Evolutionary conservation across 345 rosid species (phyloP), one percentile per base, ranked within the genome.

Genomic region (Carallia pectinifolia): DNA sequence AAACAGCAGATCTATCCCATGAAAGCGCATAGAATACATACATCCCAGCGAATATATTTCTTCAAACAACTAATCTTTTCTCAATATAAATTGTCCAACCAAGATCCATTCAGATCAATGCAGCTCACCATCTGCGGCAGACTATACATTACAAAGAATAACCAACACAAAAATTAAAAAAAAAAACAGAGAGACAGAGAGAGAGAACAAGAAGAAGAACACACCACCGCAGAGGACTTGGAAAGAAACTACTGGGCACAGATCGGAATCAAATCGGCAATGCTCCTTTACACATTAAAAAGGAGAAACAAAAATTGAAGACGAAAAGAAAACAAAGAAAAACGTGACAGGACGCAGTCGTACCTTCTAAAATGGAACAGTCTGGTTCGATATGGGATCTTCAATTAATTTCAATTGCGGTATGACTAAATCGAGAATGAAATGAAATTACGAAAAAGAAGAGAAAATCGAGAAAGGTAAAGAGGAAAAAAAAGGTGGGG

Each of bases 1-100:
- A 50, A 27, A 27, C 53, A n/a, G 56, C 73, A 61, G 84, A 83
- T 83, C 82, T 71, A 74, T 54, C 56, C 65, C 70, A 50, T 23
- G 36, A 19, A 44, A 47, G 59, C 39, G 31, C 34, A 38, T 7
- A 23, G 23, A 23, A 23, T 23, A 59, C 12, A 62, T 71, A 33
- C 38, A 50, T 40, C 58, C 31, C 50, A 30, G 34, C 17, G 53
- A 7, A 71, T 18, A 55, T 7, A 29, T 9, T 23, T 58, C 34
- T 13, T 8, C 18, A 3, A 44, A 44, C 17, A 44, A 27, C 6
- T 15, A 23, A 30, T 30, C 60, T 10, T 19, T 56, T 62, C n/a
- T 7, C 8, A 4, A 71, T n/a, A 33, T 50, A 62, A 59, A 72
- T 53, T 31, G 59, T 27, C 40, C 4, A 52, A 60, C 0, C 55